Base-by-base conservation (phyloP, 306 rosid genomes). In the Quercus gilva region DNA sequence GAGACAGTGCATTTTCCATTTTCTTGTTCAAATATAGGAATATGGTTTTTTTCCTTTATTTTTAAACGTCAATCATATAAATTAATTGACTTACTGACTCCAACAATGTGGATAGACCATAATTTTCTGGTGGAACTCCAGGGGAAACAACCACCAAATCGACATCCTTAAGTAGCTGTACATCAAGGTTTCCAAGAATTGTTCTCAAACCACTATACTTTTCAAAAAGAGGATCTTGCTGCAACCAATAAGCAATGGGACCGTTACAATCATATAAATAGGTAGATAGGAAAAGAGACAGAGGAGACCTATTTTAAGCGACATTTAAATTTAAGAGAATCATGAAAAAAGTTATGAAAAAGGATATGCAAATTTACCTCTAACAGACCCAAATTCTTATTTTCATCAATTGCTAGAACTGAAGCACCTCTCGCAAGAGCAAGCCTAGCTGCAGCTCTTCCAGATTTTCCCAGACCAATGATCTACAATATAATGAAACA, bases 111-210 rank as follows among this genome's bases (percentile, higher is more conserved):
- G 76, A 72, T 31, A 78, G 78, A 67, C 73, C 82, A 25, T 78
- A 78, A 6, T 78, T 82, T 45, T 55, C 73, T 2, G 31, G 58
- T 12, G 78, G 71, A 67, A 82, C 82, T 57, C 82, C 82, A 1
- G 85, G 85, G 67, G 85, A 82, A 51, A 82, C 82, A 71, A 82
- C 82, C 76, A 82, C 85, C 71, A 81, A 57, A 25, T 82, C 82
- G 12, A 28, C 82, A 67, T 76, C 20, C 52, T 65, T 17, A 23
- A 82, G 79, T 26, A 73, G 56, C 73, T 68, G 56, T 18, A 23
- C 64, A 31, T 82, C 82, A 57, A 45, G 73, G 41, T 73, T 10
- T 31, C 85, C 85, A 53, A 82, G 51, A 21, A 82, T 68, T 65
- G 85, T 82, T 41, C 76, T 82, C 79, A 78, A 74, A 21, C 11